A percentile compares a stretch with the other conserved stretches of the same genome.
Evolutionary conservation across 2,329 filamentous ascomycete genomes (phyloP).

Genomic region (Emericellopsis atlantica): DNA sequence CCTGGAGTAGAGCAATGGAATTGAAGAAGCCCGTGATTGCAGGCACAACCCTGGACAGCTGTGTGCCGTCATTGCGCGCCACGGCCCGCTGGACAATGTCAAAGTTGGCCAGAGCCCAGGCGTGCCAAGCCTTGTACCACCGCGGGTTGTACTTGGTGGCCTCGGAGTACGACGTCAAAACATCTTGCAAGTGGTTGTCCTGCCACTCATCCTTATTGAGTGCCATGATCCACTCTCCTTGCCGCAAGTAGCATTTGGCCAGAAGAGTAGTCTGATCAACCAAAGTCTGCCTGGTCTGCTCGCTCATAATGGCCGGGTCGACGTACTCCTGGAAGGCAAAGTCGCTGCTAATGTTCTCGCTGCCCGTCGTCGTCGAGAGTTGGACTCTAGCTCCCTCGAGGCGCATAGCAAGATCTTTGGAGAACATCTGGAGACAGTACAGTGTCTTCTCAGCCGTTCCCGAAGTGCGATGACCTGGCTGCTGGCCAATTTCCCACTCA

Average conservation of each 20-base stretch:
- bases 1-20: conserved; percentile 83
- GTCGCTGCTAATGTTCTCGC: conserved; percentile 31
- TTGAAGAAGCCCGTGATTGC: conserved; percentile 95
- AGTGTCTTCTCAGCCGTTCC: conserved; percentile 41
- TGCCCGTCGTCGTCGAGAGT: conserved; percentile 30
- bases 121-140: conserved; percentile 99
- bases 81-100: conserved; percentile 84
- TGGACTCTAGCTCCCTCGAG: conserved; percentile 41
- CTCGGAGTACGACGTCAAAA: conserved; percentile 79
- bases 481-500: conserved; percentile 78
- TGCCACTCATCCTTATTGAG: conserved; percentile 84
- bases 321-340: conserved; percentile 33
- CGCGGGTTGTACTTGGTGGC: conserved; percentile 88
- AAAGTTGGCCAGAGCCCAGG: conserved; percentile 96
- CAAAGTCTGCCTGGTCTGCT: conserved; percentile 37
- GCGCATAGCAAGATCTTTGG: conserved; percentile 41
- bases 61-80: conserved; percentile 45
- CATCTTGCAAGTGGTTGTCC: conserved; percentile 72
- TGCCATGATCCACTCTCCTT: conserved; percentile 89
- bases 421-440: conserved; percentile 48
- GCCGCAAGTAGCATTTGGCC: conserved; percentile 89
- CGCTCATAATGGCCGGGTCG: conserved; percentile 30
- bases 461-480: conserved; percentile 27
- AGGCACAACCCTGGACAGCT: conserved; percentile 51
- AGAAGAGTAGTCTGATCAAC: conserved; percentile 59